A percentile compares a stretch with the other conserved stretches of the same genome.
Evolutionary conservation across 108 stramenopile species (phyloP).

Genomic region (Cylindrotheca fusiformis): DNA sequence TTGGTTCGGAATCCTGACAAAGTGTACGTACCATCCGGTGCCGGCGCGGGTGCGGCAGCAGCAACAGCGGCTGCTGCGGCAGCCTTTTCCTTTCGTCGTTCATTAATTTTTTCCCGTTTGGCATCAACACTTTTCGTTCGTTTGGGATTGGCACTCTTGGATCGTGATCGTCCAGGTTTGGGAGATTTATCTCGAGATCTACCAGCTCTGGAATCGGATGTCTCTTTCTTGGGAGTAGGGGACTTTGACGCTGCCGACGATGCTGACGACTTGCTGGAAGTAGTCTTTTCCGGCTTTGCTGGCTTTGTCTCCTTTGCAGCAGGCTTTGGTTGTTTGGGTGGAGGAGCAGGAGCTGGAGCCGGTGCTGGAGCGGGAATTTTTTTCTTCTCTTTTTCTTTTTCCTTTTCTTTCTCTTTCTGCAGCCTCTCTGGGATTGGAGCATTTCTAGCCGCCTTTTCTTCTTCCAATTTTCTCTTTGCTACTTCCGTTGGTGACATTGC

Average conservation of each 20-base stretch:
- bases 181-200: too few species aligned
- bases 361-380: neutral
- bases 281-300: neutral
- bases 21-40: too few species aligned
- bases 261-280: neutral
- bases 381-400: neutral
- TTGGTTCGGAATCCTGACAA: too few species aligned
- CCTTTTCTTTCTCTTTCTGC: neutral
- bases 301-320: neutral
- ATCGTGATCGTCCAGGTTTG: too few species aligned
- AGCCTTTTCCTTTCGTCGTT: constrained; percentile 11
- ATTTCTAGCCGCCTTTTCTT: constrained; percentile 14
- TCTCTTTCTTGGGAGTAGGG: neutral
- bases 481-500: constrained; percentile 19
- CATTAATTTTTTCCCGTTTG: constrained; percentile 11
- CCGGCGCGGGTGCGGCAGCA: constrained; percentile 9
- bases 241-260: neutral
- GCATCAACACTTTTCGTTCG: neutral
- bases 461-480: constrained; percentile 21
- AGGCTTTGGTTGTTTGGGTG: neutral
- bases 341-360: neutral
- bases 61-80: constrained; percentile 8
- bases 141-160: too few species aligned
- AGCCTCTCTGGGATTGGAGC: constrained; percentile 9
- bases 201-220: neutral